A percentile compares a stretch with the other conserved stretches of the same genome.
phyloP scores from a whole-genome alignment of 352 stramenopile genomes.

The Phytophthora megakarya region DNA sequence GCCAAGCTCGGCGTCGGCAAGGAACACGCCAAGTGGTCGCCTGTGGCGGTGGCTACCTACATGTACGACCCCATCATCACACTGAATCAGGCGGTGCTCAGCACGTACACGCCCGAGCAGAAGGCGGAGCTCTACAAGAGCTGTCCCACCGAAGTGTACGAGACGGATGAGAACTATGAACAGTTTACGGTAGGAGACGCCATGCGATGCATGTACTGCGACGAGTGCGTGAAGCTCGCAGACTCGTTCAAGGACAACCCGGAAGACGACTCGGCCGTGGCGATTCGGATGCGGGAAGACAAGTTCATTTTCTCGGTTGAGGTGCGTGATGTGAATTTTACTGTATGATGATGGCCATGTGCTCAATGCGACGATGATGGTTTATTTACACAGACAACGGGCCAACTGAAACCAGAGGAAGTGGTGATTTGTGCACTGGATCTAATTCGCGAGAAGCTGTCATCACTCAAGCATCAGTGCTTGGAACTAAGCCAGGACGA shows the following conservation, averaged over 20 bases:
- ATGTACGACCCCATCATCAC: constrained; percentile 92
- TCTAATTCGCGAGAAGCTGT: constrained; percentile 87
- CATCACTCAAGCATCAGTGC: constrained; percentile 86
- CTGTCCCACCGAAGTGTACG: constrained; percentile 94
- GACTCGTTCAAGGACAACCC: constrained; percentile 94
- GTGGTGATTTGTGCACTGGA: constrained; percentile 88
- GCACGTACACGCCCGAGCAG: constrained; percentile 93
- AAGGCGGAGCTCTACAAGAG: constrained; percentile 95
- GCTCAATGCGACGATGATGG: constrained; percentile 9
- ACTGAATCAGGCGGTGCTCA: constrained; percentile 91
- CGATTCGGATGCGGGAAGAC: constrained; percentile 88
- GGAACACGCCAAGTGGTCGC: constrained; percentile 98
- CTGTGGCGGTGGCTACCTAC: constrained; percentile 95
- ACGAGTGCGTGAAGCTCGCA: constrained; percentile 94
- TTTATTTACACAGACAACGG: constrained; percentile 60
- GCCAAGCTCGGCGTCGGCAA: constrained; percentile 95
- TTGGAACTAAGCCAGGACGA: constrained; percentile 87
- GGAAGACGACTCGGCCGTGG: constrained; percentile 95
- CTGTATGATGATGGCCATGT: background rate
- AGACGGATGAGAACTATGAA: constrained; percentile 92
- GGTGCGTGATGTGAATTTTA: constrained; percentile 33
- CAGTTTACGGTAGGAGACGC: constrained; percentile 71
- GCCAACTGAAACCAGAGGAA: constrained; percentile 82
- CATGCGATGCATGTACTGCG: constrained; percentile 94
- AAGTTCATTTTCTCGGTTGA: constrained; percentile 98